Conservation (phyloP, 805 yeast genomes). For the Metschnikowia picachoensis region DNA sequence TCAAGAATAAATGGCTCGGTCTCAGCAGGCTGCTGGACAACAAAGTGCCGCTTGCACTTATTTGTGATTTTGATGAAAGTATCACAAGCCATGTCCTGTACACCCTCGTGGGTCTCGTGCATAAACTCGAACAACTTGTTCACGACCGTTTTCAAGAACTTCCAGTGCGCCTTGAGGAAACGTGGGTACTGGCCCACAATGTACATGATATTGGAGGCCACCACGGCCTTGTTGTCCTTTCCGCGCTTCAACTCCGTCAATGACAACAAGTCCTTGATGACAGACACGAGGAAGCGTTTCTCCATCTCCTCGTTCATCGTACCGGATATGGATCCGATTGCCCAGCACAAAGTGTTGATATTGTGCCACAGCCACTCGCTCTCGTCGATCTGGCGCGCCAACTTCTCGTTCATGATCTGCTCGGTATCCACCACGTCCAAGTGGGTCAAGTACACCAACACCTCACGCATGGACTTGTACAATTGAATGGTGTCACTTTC, state of each 20-base stretch:
- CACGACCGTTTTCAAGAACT: slow-evolving; percentile 91
- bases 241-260: slow-evolving; percentile 96
- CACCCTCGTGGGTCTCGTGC: slow-evolving; percentile 99
- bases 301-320: slow-evolving; percentile 98
- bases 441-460: slow-evolving; percentile 90
- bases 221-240: slow-evolving; percentile 97
- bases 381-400: slow-evolving; percentile 91
- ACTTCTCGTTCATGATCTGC: slow-evolving; percentile 85
- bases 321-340: slow-evolving; percentile 97
- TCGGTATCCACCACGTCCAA: slow-evolving; percentile 93
- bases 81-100: slow-evolving; percentile 99
- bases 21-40: slow-evolving; percentile 80
- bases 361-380: slow-evolving; percentile 99
- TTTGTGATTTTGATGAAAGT: slow-evolving; percentile 94
- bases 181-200: slow-evolving; percentile 99
- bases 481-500: slow-evolving; percentile 96
- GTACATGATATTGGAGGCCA: slow-evolving; percentile 99
- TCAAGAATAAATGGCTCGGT: slow-evolving; percentile 87
- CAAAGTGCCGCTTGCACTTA: slow-evolving; percentile 94
- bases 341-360: slow-evolving; percentile 97
- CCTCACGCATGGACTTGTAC: slow-evolving; percentile 94
- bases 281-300: slow-evolving; percentile 87
- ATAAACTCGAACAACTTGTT: slow-evolving; percentile 94
- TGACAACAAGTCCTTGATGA: slow-evolving; percentile 85
- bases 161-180: slow-evolving; percentile 97